Percentiles rank a stretch among this genome's conserved stretches.
phyloP scores from a whole-genome alignment of 2,329 filamentous ascomycete species.

The Proliferodiscus dingleyae region DNA sequence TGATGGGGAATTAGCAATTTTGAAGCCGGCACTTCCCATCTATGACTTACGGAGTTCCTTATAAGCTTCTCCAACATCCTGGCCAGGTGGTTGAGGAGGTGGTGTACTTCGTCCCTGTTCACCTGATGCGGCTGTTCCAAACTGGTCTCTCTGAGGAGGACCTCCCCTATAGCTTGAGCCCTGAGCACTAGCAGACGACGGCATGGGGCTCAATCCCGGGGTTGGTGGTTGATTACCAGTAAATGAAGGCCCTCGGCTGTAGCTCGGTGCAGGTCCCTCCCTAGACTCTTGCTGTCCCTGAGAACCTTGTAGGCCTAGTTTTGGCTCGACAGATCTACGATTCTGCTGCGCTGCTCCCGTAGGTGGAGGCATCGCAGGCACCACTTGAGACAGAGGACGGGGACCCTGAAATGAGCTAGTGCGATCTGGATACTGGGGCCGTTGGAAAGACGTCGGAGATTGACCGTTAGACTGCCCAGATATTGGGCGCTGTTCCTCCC shows the following conservation, averaged over 20 bases:
- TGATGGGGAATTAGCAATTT: slow-evolving; percentile 35
- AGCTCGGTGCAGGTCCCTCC: slow-evolving; percentile 25
- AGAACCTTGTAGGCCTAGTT: slow-evolving; percentile 18
- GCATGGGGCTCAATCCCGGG: slow-evolving; percentile 21
- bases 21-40: not conserved
- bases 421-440: slow-evolving; percentile 24
- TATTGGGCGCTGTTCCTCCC: slow-evolving; percentile 27
- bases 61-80: slow-evolving; percentile 33
- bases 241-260: slow-evolving; percentile 23
- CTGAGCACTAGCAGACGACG: slow-evolving; percentile 18
- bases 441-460: slow-evolving; percentile 20
- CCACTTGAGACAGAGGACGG: slow-evolving; percentile 24
- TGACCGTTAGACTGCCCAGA: slow-evolving; percentile 29
- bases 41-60: slow-evolving; percentile 38
- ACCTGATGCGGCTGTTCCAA: slow-evolving; percentile 21
- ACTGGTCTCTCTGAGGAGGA: slow-evolving; percentile 30
- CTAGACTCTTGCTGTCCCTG: slow-evolving; percentile 25
- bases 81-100: slow-evolving; percentile 32
- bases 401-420: slow-evolving; percentile 23
- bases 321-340: slow-evolving; percentile 29
- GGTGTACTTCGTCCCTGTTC: slow-evolving; percentile 44
- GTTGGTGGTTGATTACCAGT: slow-evolving; percentile 20
- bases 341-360: slow-evolving; percentile 20
- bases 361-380: slow-evolving; percentile 25
- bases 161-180: slow-evolving; percentile 29